Evolutionary conservation across 129 eudicot species (phyloP), one percentile per base, ranked within the genome.

Genomic region (Saussurea involucrata): DNA sequence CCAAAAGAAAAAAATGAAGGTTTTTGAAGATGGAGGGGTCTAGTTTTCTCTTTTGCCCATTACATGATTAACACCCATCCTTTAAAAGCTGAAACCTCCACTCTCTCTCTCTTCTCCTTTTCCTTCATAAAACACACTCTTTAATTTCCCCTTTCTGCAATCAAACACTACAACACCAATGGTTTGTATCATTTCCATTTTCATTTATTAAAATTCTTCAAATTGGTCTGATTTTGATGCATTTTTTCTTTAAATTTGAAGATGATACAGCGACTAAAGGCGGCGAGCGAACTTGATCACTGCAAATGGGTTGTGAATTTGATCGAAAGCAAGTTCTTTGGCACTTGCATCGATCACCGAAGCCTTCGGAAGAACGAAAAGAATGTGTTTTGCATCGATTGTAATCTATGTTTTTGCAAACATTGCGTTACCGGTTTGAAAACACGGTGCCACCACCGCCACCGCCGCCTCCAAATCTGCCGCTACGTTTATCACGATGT

Each of bases 401-500:
- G 96, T 71, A 83, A 84, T 55, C 69, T 58, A 4, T 79, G 92
- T 53, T 82, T 86, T 4, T 90, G 96, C 7, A 90, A 84, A 84
- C 90, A 88, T 79, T 90, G 96, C 66, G 69, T 88, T 10, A 63
- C 60, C 6, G 63, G 72, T 76, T 21, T 65, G 82, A 24, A 46
- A 69, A n/a, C 86, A 76, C 46, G 32, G 24, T 70, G 87, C 77
- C 63, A 66, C 69, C 89, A 84, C 29, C 86, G 78, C 25, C 92
- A 88, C 7, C 88, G 89, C 9, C 86, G 88, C 27, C 83, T 90
- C 18, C 92, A 90, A 80, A 84, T 90, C 69, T 87, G 96, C 76
- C 90, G 83, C 22, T 90, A 90, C 67, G 96, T 90, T 4, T 90
- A 90, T 61, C 92, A 86, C 44, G 90, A 90, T 34, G 96, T 90